Percentiles rank a stretch among this genome's conserved stretches.
phyloP scores from a whole-genome alignment of 306 rosid species.

The Glycine latifolia region DNA sequence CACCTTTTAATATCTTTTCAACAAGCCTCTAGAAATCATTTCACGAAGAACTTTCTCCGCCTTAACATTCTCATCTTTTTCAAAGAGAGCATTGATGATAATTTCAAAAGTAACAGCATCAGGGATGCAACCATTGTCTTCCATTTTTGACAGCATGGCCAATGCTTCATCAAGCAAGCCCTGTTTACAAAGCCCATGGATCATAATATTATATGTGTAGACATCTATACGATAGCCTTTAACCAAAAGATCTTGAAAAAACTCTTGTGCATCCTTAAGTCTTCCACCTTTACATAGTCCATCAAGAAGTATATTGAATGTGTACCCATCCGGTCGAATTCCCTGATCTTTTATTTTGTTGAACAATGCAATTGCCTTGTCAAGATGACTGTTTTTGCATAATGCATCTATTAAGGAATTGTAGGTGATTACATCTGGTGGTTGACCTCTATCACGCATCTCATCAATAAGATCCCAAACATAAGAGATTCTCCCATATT shows the following conservation, averaged over 20 bases:
- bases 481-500: not conserved
- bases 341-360: not conserved
- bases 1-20: not conserved
- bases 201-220: not conserved
- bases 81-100: not conserved
- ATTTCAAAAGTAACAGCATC: not conserved
- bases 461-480: not conserved
- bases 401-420: not conserved
- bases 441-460: not conserved
- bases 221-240: not conserved
- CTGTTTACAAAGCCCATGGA: not conserved
- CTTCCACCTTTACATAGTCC: conserved; percentile 22
- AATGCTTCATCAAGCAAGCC: not conserved
- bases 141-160: not conserved
- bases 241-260: not conserved
- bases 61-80: not conserved
- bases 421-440: not conserved
- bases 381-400: not conserved
- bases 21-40: not conserved
- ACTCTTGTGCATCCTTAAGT: not conserved
- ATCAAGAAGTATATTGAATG: not conserved
- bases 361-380: conserved; percentile 9
- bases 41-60: not conserved
- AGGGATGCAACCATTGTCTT: not conserved
- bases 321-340: not conserved